Evolutionary conservation across 345 rosid genomes (phyloP), one percentile per base, ranked within the genome.

Genomic region (Microthlaspi erraticum): DNA sequence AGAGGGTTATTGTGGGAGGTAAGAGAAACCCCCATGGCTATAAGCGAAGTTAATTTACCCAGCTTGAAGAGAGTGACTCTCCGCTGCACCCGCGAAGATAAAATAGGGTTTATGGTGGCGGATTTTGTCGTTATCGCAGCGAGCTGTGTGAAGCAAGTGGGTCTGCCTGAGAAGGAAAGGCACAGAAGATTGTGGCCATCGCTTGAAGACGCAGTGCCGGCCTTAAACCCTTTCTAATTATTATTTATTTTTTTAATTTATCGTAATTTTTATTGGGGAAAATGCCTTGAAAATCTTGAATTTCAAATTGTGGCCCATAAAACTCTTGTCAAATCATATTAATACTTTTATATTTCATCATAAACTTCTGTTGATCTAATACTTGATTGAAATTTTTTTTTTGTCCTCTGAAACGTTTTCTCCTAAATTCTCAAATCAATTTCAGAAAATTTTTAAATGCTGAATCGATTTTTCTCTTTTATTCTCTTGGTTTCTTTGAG

Each of bases 11-110:
- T 63, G 49, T 84, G 84, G 71, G 86, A 56, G 75, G 84, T 78
- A 42, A 81, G 54, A 56, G 92, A 79, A 81, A 83, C 59, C 70
- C 90, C 93, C 88, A 88, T 85, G 57, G 88, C 87, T 76, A 77
- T 66, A 58, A 71, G 43, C 3, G 73, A 78, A 18, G 79, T 62
- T 69, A 87, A 72, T 66, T 76, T 76, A 53, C 85, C 88, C 87
- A 88, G 87, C 83, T 83, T 84, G 80, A 52, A 77, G 7, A 41
- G 53, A 57, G 48, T n/a, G 26, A 1, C 52, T 61, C 66, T 18
- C 32, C 51, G 52, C 62, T 18, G 45, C 62, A 57, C 45, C 16
- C 38, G 52, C 33, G 58, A 37, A 48, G 66, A 64, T 46, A 64
- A 19, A 46, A 49, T 57, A 65, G 77, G 77, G 72, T 73, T 73